Evolutionary conservation across 176 grass and related monocot species (phyloP).

Genomic region (Cenchrus fungigraminus): DNA sequence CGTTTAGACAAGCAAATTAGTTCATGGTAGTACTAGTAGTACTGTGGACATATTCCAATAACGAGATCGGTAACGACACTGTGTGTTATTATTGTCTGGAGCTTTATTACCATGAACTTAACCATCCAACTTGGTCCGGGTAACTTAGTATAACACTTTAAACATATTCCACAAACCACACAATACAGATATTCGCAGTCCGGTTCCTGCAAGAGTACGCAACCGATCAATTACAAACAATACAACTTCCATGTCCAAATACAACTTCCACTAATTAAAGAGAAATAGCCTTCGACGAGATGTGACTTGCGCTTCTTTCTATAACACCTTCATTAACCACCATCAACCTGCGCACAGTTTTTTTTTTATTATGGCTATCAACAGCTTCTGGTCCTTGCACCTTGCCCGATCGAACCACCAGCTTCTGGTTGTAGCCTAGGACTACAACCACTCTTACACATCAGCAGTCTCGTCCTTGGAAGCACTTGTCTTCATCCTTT

Average conservation of each 20-base stretch:
- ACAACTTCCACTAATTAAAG: background rate
- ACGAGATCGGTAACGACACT: no score
- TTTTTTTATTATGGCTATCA: background rate
- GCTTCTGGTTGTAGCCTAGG: background rate
- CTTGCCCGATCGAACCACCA: background rate
- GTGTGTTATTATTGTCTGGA: no score
- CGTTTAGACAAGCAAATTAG: no score
- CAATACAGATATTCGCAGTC: background rate
- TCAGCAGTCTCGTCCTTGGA: background rate
- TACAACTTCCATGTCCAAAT: background rate
- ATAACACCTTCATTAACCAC: background rate
- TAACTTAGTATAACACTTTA: background rate
- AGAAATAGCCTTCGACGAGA: background rate
- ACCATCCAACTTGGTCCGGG: no score
- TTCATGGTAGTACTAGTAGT: no score
- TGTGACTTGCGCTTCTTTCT: background rate
- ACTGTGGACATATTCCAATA: no score
- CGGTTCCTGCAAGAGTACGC: background rate
- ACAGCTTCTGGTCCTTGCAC: background rate
- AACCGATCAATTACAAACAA: background rate
- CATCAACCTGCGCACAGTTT: background rate
- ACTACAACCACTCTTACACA: background rate
- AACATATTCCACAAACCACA: background rate
- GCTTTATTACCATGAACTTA: no score
- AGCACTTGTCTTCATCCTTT: slow-evolving; percentile 35